A percentile compares a stretch with the other conserved stretches of the same genome.
phyloP scores from a whole-genome alignment of 1,139 yeast genomes.

The Saccharomyces hybrid region DNA sequence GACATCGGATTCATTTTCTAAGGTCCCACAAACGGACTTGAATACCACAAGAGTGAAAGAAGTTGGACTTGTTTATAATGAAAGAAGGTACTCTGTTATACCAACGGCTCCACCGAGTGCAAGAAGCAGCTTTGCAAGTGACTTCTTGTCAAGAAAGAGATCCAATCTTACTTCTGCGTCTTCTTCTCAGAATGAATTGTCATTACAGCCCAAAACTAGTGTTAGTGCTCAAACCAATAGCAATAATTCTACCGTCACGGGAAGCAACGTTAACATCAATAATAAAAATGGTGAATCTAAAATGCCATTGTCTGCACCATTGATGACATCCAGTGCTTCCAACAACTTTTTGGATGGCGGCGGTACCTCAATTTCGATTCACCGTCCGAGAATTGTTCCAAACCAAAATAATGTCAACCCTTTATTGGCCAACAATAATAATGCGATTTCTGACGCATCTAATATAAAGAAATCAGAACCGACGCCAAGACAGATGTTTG shows the following conservation, averaged over 20 bases:
- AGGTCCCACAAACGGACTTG: constrained; percentile 61
- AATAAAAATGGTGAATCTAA: neutral
- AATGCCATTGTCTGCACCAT: constrained; percentile 1
- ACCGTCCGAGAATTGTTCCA: constrained; percentile 8
- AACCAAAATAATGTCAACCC: constrained; percentile 7
- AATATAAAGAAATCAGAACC: neutral
- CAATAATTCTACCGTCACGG: neutral
- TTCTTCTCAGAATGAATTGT: neutral
- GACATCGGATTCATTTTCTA: constrained; percentile 64
- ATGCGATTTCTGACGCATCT: neutral
- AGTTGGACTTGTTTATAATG: constrained; percentile 58
- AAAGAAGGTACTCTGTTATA: constrained; percentile 60
- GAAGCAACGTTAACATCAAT: neutral
- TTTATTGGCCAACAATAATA: constrained; percentile 7
- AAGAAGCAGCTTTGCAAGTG: constrained; percentile 14
- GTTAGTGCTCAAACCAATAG: neutral
- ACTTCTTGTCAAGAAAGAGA: constrained; percentile 14
- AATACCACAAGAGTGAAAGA: constrained; percentile 45
- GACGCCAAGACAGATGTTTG: constrained; percentile 14
- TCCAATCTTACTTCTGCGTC: constrained; percentile 12
- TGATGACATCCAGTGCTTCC: neutral
- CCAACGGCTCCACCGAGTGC: constrained; percentile 57
- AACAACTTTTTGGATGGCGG: constrained; percentile 10
- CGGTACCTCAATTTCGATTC: constrained; percentile 11
- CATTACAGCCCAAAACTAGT: neutral